Conservation (phyloP, 202 grass and related monocot species). For the Alloteropsis angusta region DNA sequence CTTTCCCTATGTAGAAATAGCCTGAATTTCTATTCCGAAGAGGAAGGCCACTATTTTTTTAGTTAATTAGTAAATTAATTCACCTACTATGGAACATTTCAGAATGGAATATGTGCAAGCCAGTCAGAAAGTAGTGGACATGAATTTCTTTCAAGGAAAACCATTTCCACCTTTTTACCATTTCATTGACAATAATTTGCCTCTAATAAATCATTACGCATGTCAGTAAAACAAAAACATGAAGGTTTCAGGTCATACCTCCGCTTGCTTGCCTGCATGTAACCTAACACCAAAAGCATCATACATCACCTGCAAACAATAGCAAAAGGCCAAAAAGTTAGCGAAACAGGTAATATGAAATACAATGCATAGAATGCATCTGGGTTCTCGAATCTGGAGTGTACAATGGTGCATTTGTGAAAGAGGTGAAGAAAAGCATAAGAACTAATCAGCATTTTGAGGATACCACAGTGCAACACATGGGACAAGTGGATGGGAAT, state of each 20-base stretch:
- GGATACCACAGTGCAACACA: not conserved
- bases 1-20: too few species aligned
- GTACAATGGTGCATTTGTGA: not conserved
- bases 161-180: not conserved
- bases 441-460: not conserved
- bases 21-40: too few species aligned
- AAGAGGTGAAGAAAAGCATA: not conserved
- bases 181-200: not conserved
- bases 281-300: constrained; percentile 96
- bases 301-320: constrained; percentile 70
- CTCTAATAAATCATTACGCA: constrained; percentile 6
- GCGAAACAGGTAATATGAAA: not conserved
- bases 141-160: not conserved
- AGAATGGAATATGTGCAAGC: too few species aligned
- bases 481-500: not conserved
- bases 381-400: not conserved
- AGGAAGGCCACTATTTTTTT: too few species aligned
- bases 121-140: not conserved
- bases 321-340: not conserved
- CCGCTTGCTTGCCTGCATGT: constrained; percentile 93
- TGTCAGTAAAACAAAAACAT: constrained; percentile 9
- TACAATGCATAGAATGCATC: not conserved
- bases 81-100: too few species aligned
- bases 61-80: too few species aligned
- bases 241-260: constrained; percentile 41